Evolutionary conservation across 2,329 filamentous ascomycete species (phyloP).

Genomic region (Cytospora piceicola): DNA sequence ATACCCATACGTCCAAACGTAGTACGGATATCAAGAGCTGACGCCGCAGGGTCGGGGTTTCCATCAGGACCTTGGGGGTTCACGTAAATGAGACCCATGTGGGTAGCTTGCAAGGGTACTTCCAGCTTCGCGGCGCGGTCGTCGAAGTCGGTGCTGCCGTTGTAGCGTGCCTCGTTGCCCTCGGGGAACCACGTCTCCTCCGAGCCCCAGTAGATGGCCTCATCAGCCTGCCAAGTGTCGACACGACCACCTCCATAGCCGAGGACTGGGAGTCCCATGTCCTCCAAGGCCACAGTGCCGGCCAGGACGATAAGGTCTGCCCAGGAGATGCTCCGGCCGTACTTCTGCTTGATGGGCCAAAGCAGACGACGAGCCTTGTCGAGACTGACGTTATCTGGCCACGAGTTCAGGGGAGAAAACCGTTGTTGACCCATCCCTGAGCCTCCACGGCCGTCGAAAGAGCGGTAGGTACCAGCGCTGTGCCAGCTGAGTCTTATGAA

Average conservation of each 20-base stretch:
- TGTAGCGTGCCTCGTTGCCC: slow-evolving; percentile 51
- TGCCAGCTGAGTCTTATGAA: slow-evolving; percentile 85
- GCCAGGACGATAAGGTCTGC: slow-evolving; percentile 70
- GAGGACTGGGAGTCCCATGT: slow-evolving; percentile 71
- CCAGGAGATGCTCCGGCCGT: slow-evolving; percentile 78
- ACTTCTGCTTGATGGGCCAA: slow-evolving; percentile 81
- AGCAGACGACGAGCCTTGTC: slow-evolving; percentile 78
- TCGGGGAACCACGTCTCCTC: slow-evolving; percentile 70
- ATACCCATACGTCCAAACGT: slow-evolving; percentile 78
- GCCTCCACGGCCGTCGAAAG: slow-evolving; percentile 74
- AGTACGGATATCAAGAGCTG: slow-evolving; percentile 69
- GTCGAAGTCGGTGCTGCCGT: slow-evolving; percentile 54
- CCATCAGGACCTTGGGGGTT: slow-evolving; percentile 76
- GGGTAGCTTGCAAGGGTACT: slow-evolving; percentile 65
- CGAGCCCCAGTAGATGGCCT: slow-evolving; percentile 74
- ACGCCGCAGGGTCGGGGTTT: slow-evolving; percentile 65
- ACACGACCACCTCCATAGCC: slow-evolving; percentile 71
- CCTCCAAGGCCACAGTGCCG: slow-evolving; percentile 74
- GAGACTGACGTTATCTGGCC: slow-evolving; percentile 75
- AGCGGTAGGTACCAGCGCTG: slow-evolving; percentile 77
- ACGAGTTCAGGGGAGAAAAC: slow-evolving; percentile 73
- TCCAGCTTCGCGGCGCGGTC: slow-evolving; percentile 61
- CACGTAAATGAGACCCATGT: slow-evolving; percentile 77
- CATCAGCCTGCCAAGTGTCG: slow-evolving; percentile 73
- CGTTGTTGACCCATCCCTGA: slow-evolving; percentile 69